Evolutionary conservation across 352 stramenopile species (phyloP), one percentile per base, ranked within the genome.

Genomic region (Blastocystis sp.): DNA sequence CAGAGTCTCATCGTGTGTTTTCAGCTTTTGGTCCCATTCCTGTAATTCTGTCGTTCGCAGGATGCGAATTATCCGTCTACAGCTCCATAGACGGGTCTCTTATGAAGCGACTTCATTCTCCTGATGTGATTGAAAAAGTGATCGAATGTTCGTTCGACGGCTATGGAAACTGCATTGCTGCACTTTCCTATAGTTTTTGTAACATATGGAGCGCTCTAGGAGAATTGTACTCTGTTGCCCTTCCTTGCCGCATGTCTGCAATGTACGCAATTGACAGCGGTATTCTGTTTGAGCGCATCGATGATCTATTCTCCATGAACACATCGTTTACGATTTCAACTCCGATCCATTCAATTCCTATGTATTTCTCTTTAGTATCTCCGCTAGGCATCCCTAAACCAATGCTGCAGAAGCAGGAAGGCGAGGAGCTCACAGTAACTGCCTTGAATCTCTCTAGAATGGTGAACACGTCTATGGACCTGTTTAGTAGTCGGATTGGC

Each of bases 91-190:
- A 80, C 43, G 70, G 70, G 45, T 29, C 20, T 34, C 50, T 62
- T 20, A 64, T 80, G 37, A 45, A 13, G 26, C 9, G 43, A 63
- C 18, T 50, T 45, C 53, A 43, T 18, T 41, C 70, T 18, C 29
- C 37, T 15, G 70, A 80, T 20, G 20, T 23, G 3, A 80, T 80
- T 62, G 15, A 41, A 23, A 64, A 62, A n/a, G 43, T 63, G 6
- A 26, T 43, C 0, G 53, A 45, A n/a, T 80, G 70, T 39, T 47
- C 43, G 8, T 80, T 80, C 45, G 50, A 23, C 3, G 55, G 39
- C 20, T 80, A 80, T 64, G 70, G 70, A 62, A 64, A 50, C 5
- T 80, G 70, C 55, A 64, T 80, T 39, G 70, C 70, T 47, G 70
- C 70, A 15, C 20, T 80, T 1, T 23, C 55, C 11, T 34, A 62